These are phyloP conservation scores for Aspergillus ibericus DNA, from an alignment of 2,329 filamentous ascomycete species.

Conservation along the genomic window DNA sequence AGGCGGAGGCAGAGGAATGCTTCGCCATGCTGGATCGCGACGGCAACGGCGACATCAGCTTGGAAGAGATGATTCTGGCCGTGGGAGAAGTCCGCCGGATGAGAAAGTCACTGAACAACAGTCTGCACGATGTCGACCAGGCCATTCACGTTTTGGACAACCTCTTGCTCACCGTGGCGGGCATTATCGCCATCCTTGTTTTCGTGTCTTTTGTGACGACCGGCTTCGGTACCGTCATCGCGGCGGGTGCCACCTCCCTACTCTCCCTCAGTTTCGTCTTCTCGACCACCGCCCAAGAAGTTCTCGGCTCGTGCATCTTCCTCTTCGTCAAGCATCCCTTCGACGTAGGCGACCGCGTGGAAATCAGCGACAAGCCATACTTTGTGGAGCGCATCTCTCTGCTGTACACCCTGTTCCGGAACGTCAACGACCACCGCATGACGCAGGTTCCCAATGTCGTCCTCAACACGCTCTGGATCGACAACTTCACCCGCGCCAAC, in stretches of 20 bases:
- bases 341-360: conserved; percentile 91
- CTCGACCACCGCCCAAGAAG: conserved; percentile 85
- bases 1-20: conserved; percentile 78
- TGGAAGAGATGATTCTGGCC: conserved; percentile 92
- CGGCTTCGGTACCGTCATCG: conserved; percentile 79
- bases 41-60: conserved; percentile 86
- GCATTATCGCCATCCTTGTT: conserved; percentile 78
- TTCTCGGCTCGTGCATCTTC: conserved; percentile 98
- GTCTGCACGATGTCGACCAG: conserved; percentile 97
- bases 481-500: conserved; percentile 88
- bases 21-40: conserved; percentile 81
- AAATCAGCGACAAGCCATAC: conserved; percentile 68
- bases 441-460: conserved; percentile 86
- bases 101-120: conserved; percentile 83
- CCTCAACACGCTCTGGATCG: conserved; percentile 89
- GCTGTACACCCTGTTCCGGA: conserved; percentile 87
- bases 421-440: conserved; percentile 77
- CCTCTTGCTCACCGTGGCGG: conserved; percentile 76
- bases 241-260: conserved; percentile 86
- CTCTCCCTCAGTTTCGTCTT: conserved; percentile 98
- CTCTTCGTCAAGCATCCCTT: conserved; percentile 98
- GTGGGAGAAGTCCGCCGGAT: conserved; percentile 81
- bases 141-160: conserved; percentile 89
- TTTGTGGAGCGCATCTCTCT: conserved; percentile 93
- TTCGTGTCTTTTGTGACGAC: conserved; percentile 89